These are phyloP conservation scores for Claviceps maximensis DNA, from an alignment of 2,329 filamentous ascomycete genomes.

Conservation along the genomic window DNA sequence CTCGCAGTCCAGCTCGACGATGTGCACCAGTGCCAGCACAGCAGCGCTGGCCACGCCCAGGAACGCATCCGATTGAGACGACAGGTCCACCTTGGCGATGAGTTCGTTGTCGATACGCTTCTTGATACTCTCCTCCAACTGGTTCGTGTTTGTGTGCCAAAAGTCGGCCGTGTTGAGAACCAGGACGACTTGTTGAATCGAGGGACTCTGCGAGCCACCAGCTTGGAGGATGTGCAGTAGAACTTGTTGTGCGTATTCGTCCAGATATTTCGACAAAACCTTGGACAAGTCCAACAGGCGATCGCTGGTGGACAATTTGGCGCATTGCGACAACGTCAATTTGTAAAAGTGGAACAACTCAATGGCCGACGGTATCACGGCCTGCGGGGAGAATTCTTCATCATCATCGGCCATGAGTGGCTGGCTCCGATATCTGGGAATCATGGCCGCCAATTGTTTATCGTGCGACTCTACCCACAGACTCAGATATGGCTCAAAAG, in stretches of 20 bases:
- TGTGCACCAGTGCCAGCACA: slow-evolving; percentile 70
- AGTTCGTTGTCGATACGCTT: slow-evolving; percentile 74
- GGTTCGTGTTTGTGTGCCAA: slow-evolving; percentile 84
- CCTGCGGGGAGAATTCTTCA: slow-evolving; percentile 83
- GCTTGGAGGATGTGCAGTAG: slow-evolving; percentile 56
- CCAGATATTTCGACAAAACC: slow-evolving; percentile 82
- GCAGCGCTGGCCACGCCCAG: slow-evolving; percentile 86
- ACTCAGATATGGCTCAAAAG: slow-evolving; percentile 93
- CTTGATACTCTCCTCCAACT: slow-evolving; percentile 90
- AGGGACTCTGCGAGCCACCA: slow-evolving; percentile 38
- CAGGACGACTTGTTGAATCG: slow-evolving; percentile 64
- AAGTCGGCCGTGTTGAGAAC: slow-evolving; percentile 96
- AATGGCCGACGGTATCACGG: slow-evolving; percentile 85
- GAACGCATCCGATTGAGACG: slow-evolving; percentile 88
- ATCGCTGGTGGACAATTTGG: slow-evolving; percentile 86
- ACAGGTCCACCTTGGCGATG: slow-evolving; percentile 65
- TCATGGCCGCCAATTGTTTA: slow-evolving; percentile 67
- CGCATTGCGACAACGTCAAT: slow-evolving; percentile 81
- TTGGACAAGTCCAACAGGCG: slow-evolving; percentile 72
- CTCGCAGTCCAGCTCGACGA: slow-evolving; percentile 72
- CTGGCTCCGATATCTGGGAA: slow-evolving; percentile 78
- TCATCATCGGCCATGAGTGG: slow-evolving; percentile 71
- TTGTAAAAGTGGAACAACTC: slow-evolving; percentile 98
- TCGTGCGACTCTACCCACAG: slow-evolving; percentile 97
- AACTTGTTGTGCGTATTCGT: slow-evolving; percentile 90